A percentile compares a stretch with the other conserved stretches of the same genome.
Evolutionary conservation across 2,329 filamentous ascomycete species (phyloP).

Genomic region (Teratosphaeria nubilosa): DNA sequence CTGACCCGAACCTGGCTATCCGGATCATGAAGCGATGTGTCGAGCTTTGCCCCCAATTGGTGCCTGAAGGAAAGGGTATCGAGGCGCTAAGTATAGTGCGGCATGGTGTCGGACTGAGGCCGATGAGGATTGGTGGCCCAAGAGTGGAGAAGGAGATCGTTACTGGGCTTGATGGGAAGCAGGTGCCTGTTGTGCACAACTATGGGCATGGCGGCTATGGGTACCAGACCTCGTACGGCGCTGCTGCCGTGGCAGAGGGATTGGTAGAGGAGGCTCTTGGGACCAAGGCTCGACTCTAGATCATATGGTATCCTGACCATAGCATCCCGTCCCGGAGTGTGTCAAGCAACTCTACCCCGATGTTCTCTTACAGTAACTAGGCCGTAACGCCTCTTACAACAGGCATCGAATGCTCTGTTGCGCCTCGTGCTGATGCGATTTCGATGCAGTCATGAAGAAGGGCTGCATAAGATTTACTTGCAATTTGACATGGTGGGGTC

Average conservation of each 20-base stretch:
- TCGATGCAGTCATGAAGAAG: too few species aligned
- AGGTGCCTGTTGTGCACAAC: slow-evolving; percentile 62
- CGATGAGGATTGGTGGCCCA: slow-evolving; percentile 61
- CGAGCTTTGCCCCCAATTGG: slow-evolving; percentile 54
- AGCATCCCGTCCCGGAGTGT: not conserved
- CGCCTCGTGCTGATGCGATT: too few species aligned
- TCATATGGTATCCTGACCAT: not conserved
- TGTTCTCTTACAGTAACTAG: not conserved
- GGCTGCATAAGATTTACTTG: too few species aligned
- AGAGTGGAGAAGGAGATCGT: slow-evolving; percentile 65
- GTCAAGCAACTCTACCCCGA: not conserved
- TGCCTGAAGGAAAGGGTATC: slow-evolving; percentile 53
- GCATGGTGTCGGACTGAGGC: slow-evolving; percentile 73
- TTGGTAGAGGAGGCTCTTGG: slow-evolving; percentile 27
- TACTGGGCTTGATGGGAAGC: slow-evolving; percentile 29
- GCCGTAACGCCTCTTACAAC: not conserved
- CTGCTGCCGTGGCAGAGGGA: slow-evolving; percentile 30
- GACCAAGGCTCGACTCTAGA: slow-evolving; percentile 4
- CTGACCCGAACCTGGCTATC: slow-evolving; percentile 67
- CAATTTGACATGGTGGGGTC: too few species aligned
- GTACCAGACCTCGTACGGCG: slow-evolving; percentile 43
- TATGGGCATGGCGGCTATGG: slow-evolving; percentile 75
- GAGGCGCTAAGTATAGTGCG: slow-evolving; percentile 65
- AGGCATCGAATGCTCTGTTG: not conserved
- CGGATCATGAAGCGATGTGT: slow-evolving; percentile 77